These are phyloP conservation scores for Coleophoma crateriformis DNA, from an alignment of 2,329 filamentous ascomycete species.

Conservation along the genomic window DNA sequence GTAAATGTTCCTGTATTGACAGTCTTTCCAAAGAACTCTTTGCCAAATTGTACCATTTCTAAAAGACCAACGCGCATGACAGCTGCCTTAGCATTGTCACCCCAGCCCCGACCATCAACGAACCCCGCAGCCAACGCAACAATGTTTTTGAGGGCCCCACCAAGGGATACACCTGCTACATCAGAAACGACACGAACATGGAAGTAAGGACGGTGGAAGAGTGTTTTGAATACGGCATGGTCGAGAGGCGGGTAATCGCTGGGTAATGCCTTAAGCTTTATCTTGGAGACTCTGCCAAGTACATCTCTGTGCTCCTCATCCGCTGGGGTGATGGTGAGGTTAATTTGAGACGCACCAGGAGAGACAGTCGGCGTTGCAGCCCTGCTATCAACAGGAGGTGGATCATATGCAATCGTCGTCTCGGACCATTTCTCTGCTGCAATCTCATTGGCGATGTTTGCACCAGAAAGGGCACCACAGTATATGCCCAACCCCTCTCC, in stretches of 20 bases:
- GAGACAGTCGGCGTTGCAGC: conserved; percentile 56
- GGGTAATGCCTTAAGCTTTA: conserved; percentile 70
- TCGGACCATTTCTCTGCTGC: conserved; percentile 95
- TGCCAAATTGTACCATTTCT: conserved; percentile 95
- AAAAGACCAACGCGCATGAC: conserved; percentile 94
- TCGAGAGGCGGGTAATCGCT: conserved; percentile 80
- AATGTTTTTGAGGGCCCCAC: conserved; percentile 94
- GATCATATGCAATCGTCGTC: conserved; percentile 94
- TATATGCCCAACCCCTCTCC: conserved; percentile 89
- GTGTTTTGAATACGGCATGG: conserved; percentile 72
- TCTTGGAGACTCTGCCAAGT: conserved; percentile 60
- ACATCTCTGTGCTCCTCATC: conserved; percentile 61
- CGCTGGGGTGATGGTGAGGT: conserved; percentile 40
- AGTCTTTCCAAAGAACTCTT: conserved; percentile 83
- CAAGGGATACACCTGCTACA: conserved; percentile 93
- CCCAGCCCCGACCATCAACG: conserved; percentile 93
- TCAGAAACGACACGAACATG: conserved; percentile 91
- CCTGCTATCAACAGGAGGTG: conserved; percentile 80
- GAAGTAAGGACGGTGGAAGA: conserved; percentile 97
- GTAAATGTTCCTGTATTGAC: conserved; percentile 84
- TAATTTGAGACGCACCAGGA: conserved; percentile 41
- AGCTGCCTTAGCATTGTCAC: conserved; percentile 97
- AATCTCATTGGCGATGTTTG: conserved; percentile 94
- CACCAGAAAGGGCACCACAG: conserved; percentile 89
- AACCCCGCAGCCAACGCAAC: conserved; percentile 92